A percentile compares a stretch with the other conserved stretches of the same genome.
Conservation (phyloP, 1,139 yeast species). For the Kodamaea ohmeri region DNA sequence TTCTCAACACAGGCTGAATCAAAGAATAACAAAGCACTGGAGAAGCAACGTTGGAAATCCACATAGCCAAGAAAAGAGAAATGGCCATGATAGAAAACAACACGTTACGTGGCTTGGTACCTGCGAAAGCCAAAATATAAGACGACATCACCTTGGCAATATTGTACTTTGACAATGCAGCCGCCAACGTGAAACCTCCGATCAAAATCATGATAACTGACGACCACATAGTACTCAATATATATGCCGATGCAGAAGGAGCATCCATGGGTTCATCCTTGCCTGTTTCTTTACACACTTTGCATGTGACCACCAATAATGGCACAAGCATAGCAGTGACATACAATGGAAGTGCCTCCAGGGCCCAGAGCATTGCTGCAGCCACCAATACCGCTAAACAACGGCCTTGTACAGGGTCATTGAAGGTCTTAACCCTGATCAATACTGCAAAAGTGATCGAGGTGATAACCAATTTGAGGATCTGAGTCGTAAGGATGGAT, state of each 20-base stretch:
- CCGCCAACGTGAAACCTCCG: constrained; percentile 94
- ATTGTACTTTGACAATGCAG: constrained; percentile 86
- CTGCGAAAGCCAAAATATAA: constrained; percentile 74
- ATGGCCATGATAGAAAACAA: constrained; percentile 80
- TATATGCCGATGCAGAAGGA: constrained; percentile 67
- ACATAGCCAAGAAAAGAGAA: constrained; percentile 83
- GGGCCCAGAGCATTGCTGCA: constrained; percentile 87
- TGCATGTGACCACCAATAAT: constrained; percentile 67
- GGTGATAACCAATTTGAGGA: constrained; percentile 47
- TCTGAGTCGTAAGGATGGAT: constrained; percentile 32
- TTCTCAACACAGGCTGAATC: constrained; percentile 81
- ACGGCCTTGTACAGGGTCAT: constrained; percentile 64
- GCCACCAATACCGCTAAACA: constrained; percentile 80
- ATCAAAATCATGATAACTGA: constrained; percentile 83
- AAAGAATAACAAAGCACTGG: constrained; percentile 90
- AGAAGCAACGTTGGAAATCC: constrained; percentile 96
- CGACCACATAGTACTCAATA: constrained; percentile 89
- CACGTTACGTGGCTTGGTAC: constrained; percentile 78
- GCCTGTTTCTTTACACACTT: constrained; percentile 60
- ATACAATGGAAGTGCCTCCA: constrained; percentile 86
- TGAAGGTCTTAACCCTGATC: constrained; percentile 56
- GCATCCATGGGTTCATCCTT: constrained; percentile 57
- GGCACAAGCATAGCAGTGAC: constrained; percentile 84
- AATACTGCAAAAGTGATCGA: constrained; percentile 45
- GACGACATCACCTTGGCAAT: constrained; percentile 85